phyloP scores from a whole-genome alignment of 495 filamentous ascomycete genomes.

The Aspergillus nidulans region DNA sequence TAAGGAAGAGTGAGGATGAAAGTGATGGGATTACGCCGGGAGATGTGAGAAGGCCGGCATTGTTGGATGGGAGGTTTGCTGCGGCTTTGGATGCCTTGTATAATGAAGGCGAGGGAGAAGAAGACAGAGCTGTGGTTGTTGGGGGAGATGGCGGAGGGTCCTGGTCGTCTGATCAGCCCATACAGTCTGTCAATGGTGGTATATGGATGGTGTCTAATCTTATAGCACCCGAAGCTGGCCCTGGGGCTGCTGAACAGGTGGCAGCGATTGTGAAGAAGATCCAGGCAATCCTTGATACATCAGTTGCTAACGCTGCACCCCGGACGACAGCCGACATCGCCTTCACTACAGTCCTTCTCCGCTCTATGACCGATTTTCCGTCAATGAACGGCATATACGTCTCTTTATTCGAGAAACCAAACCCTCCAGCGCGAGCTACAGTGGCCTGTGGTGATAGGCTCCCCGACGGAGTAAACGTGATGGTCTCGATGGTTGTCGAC shows the following conservation, averaged over 20 bases:
- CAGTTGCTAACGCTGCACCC: constrained; percentile 1
- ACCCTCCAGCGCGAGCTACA: constrained; percentile 80
- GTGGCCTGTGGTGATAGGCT: constrained; percentile 67
- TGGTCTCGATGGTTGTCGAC: constrained; percentile 51
- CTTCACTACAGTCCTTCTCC: constrained; percentile 71
- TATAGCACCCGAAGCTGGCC: constrained; percentile 37
- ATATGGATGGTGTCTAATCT: constrained; percentile 44
- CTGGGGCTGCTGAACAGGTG: constrained; percentile 42
- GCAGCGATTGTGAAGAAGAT: constrained; percentile 37
- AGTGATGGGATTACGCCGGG: constrained; percentile 32
- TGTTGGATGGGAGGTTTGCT: constrained; percentile 45
- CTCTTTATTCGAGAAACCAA: constrained; percentile 61
- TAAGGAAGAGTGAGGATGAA: constrained; percentile 36
- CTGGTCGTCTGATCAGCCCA: constrained; percentile 14
- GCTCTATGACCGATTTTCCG: constrained; percentile 73
- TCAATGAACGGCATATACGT: constrained; percentile 71
- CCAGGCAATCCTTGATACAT: constrained; percentile 24
- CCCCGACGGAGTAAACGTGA: constrained; percentile 54
- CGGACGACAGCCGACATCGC: constrained; percentile 56
- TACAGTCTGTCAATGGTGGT: constrained; percentile 18
- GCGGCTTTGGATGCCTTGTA: constrained; percentile 24
- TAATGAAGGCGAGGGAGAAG: constrained; percentile 5
- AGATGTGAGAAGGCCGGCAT: constrained; percentile 34
- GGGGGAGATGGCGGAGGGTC: not conserved
- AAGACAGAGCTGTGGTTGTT: not conserved